Evolutionary conservation across 2,329 filamentous ascomycete genomes (phyloP).

Genomic region (Furcasterigmium sp.): DNA sequence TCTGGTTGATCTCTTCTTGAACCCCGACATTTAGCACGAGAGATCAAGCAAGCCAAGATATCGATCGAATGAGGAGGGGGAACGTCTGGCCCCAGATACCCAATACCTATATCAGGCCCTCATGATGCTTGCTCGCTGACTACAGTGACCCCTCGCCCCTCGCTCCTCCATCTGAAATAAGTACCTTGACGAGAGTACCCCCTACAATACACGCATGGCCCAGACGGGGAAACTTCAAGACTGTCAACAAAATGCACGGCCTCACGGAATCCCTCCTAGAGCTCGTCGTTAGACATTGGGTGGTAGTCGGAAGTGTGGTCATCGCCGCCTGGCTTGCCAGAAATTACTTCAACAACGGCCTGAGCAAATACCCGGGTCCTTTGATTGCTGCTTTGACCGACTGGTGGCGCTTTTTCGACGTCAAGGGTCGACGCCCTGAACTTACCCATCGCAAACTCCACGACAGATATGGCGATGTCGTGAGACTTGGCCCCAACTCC

Average conservation of each 20-base stretch:
- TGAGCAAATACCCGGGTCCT: constrained; percentile 70
- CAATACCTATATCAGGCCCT: too few relatives aligned
- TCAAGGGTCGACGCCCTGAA: constrained; percentile 59
- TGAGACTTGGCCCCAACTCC: constrained; percentile 68
- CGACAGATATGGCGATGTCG: constrained; percentile 65
- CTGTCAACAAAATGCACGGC: constrained; percentile 14
- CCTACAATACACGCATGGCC: too few relatives aligned
- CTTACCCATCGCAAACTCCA: constrained; percentile 65
- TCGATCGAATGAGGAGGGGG: too few relatives aligned
- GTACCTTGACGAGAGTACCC: too few relatives aligned
- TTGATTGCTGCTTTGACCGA: constrained; percentile 59
- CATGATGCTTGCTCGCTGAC: too few relatives aligned
- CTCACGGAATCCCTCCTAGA: constrained; percentile 28
- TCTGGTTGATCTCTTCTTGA: too few relatives aligned
- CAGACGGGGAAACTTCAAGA: background rate
- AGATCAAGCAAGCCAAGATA: too few relatives aligned
- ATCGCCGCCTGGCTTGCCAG: constrained; percentile 35
- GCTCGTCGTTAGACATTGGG: constrained; percentile 37
- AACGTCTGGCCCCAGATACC: too few relatives aligned
- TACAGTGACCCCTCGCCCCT: too few relatives aligned
- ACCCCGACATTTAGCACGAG: too few relatives aligned
- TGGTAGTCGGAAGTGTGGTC: constrained; percentile 24
- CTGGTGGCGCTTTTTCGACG: constrained; percentile 70
- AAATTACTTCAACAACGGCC: constrained; percentile 48
- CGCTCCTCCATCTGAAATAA: too few relatives aligned